Conservation (phyloP, 257 asterid genomes). For the Leptodermis oblonga region DNA sequence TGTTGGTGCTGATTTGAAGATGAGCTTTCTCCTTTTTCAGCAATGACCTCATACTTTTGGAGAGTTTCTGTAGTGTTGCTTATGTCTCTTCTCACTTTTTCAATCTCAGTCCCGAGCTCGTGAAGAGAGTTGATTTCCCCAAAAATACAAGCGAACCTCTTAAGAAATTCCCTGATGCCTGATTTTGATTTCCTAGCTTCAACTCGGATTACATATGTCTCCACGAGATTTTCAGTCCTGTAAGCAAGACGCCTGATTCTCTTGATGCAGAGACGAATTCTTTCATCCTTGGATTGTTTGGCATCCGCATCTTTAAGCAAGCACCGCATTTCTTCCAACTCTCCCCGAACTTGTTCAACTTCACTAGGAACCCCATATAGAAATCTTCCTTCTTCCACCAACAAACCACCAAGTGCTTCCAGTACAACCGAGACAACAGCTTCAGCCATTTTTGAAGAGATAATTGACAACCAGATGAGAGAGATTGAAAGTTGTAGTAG, state of each 20-base stretch:
- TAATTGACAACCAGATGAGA: background rate
- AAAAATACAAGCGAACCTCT: background rate
- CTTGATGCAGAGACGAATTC: too few species aligned
- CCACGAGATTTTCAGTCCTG: too few species aligned
- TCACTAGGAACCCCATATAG: background rate
- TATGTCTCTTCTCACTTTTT: background rate
- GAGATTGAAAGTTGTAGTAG: background rate
- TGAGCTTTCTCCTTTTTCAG: constrained; percentile 1
- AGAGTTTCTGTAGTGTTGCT: background rate
- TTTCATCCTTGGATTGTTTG: too few species aligned
- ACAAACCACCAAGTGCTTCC: background rate
- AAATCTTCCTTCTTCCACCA: background rate
- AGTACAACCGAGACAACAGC: background rate
- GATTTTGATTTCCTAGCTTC: too few species aligned
- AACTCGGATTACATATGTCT: too few species aligned
- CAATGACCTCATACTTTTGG: background rate
- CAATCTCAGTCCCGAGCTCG: constrained; percentile 2
- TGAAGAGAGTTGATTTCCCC: background rate
- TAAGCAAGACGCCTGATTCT: too few species aligned
- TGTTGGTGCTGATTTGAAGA: background rate
- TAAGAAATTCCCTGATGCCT: background rate
- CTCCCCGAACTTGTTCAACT: background rate
- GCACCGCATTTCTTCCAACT: background rate
- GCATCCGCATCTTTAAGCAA: constrained; percentile 9
- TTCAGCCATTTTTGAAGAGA: background rate